These are phyloP conservation scores for Mucor indicus DNA, from an alignment of 371 early-diverging fungal genomes.

Conservation along the genomic window DNA sequence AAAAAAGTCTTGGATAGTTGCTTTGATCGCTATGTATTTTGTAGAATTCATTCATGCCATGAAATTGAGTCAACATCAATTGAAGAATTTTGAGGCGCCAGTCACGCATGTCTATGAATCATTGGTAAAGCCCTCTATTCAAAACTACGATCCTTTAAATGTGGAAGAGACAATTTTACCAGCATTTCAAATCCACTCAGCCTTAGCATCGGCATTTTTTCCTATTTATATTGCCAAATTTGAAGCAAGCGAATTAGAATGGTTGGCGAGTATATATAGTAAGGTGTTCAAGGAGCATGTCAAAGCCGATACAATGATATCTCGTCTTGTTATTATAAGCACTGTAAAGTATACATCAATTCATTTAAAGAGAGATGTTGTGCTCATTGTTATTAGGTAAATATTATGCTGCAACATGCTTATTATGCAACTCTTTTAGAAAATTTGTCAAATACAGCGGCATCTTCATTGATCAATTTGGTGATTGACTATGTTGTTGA, in stretches of 20 bases:
- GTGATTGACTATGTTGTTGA: conserved; percentile 23
- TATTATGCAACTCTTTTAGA: conserved; percentile 20
- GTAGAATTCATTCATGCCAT: conserved; percentile 44
- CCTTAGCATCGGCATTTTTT: conserved; percentile 40
- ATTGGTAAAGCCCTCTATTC: conserved; percentile 28
- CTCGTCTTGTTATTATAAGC: conserved; percentile 8
- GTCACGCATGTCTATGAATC: conserved; percentile 5
- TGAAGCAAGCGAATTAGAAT: conserved; percentile 6
- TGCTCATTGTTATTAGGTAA: conserved; percentile 14
- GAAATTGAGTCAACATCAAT: conserved; percentile 42
- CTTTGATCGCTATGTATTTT: conserved; percentile 30
- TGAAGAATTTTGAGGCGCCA: conserved; percentile 12
- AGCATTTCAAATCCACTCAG: conserved; percentile 48
- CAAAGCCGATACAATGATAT: not conserved
- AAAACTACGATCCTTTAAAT: conserved; percentile 3
- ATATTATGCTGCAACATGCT: conserved; percentile 33
- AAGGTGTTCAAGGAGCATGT: not conserved
- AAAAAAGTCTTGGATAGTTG: not conserved
- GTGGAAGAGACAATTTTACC: conserved; percentile 26
- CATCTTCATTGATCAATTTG: conserved; percentile 11
- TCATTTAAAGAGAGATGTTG: not conserved
- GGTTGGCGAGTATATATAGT: conserved; percentile 6
- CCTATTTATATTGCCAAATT: conserved; percentile 37
- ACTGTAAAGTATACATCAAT: not conserved
- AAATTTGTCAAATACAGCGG: not conserved